A percentile compares a stretch with the other conserved stretches of the same genome.
These are phyloP conservation scores for Gregarina niphandrodes DNA, from an alignment of 169 alveolate species.

Conservation along the genomic window DNA sequence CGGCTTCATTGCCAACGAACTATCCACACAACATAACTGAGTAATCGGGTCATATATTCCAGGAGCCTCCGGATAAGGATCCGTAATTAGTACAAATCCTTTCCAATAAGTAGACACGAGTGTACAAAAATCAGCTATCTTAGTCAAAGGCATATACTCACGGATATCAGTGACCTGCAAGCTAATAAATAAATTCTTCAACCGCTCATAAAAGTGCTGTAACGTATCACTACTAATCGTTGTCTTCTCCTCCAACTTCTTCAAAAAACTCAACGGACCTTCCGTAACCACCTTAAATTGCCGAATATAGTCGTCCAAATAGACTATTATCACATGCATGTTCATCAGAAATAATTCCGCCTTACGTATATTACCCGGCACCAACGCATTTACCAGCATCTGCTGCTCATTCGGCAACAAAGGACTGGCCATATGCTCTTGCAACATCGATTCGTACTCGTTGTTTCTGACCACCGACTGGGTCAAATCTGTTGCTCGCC, in stretches of 20 bases:
- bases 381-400: too few species aligned
- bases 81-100: constrained; percentile 78
- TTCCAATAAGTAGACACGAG: constrained; percentile 66
- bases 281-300: constrained; percentile 53
- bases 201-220: constrained; percentile 42
- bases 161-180: constrained; percentile 33
- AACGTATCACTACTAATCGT: constrained; percentile 43
- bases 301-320: constrained; percentile 45
- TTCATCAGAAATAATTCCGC: constrained; percentile 70
- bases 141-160: constrained; percentile 27
- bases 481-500: too few species aligned
- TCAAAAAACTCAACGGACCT: constrained; percentile 67
- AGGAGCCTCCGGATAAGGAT: constrained; percentile 80
- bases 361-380: constrained; percentile 71
- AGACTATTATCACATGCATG: constrained; percentile 58
- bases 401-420: too few species aligned
- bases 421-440: too few species aligned
- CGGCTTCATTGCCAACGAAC: constrained; percentile 79
- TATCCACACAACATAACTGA: constrained; percentile 77
- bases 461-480: too few species aligned
- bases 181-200: constrained; percentile 24
- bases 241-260: constrained; percentile 37
- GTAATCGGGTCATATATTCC: constrained; percentile 71
- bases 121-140: constrained; percentile 59
- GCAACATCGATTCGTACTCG: too few species aligned